Percentiles rank a stretch among this genome's conserved stretches.
Conservation (phyloP, 345 rosid species). For the Ceriops zippeliana region DNA sequence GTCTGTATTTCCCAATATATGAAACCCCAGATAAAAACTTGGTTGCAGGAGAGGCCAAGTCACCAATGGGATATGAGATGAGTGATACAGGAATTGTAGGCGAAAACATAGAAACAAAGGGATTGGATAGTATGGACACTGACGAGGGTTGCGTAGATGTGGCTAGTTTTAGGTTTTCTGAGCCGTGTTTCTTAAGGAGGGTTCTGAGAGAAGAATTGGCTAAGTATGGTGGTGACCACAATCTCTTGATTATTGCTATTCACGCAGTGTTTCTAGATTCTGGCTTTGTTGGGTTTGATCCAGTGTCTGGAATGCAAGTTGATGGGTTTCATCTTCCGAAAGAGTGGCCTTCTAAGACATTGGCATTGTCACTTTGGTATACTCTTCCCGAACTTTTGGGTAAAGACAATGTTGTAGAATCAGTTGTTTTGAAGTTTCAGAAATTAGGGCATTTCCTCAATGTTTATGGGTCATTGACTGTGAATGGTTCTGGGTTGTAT, state of each 20-base stretch:
- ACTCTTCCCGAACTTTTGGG: constrained; percentile 48
- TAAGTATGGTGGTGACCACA: constrained; percentile 31
- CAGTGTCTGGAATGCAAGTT: constrained; percentile 30
- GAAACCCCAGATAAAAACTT: too few relatives aligned
- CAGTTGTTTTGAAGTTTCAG: constrained; percentile 45
- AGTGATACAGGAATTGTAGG: not conserved
- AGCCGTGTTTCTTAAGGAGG: constrained; percentile 58
- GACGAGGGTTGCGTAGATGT: constrained; percentile 19
- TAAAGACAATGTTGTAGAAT: constrained; percentile 22
- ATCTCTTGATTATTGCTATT: constrained; percentile 47
- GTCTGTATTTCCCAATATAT: too few relatives aligned
- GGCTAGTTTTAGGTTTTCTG: constrained; percentile 33
- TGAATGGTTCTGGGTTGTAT: constrained; percentile 27
- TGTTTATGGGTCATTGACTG: constrained; percentile 50
- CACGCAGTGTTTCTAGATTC: constrained; percentile 71
- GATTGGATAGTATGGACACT: constrained; percentile 20
- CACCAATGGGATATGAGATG: too few relatives aligned
- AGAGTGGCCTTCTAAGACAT: constrained; percentile 29
- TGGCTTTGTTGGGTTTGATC: constrained; percentile 53
- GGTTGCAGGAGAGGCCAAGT: too few relatives aligned
- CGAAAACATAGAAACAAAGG: not conserved
- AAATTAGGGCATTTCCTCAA: constrained; percentile 44
- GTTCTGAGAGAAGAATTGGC: constrained; percentile 48
- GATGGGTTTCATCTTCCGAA: constrained; percentile 44
- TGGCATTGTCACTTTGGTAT: constrained; percentile 46